A percentile compares a stretch with the other conserved stretches of the same genome.
phyloP scores from a whole-genome alignment of 1,284 basidiomycete genomes.

The Anthracocystis walkeri region DNA sequence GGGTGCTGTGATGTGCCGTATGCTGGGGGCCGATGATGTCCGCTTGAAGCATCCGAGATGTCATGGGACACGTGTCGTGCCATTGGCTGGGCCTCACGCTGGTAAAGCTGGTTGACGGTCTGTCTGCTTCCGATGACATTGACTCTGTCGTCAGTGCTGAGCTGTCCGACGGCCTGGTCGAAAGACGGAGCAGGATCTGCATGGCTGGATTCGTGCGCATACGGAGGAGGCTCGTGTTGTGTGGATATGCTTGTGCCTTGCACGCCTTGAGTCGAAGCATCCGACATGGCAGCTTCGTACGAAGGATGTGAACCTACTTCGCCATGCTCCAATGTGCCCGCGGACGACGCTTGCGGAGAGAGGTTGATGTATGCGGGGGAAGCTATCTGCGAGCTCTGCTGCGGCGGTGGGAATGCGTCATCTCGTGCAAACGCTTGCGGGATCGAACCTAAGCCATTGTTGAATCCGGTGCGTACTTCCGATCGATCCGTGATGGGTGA shows the following conservation, averaged over 20 bases:
- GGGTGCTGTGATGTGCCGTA: slow-evolving; percentile 49
- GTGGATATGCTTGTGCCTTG: too few species aligned
- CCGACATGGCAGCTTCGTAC: slow-evolving; percentile 35
- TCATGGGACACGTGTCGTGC: neutral
- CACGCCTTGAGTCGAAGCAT: neutral
- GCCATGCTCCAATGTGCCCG: slow-evolving; percentile 1
- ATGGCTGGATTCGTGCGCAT: slow-evolving; percentile 19
- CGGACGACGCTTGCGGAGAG: neutral
- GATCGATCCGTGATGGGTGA: slow-evolving; percentile 19
- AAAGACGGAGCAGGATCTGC: slow-evolving; percentile 30
- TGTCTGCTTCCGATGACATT: neutral
- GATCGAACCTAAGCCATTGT: neutral
- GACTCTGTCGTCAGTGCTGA: neutral
- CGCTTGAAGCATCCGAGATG: neutral
- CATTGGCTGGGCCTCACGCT: neutral
- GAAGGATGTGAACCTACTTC: slow-evolving; percentile 23
- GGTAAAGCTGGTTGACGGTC: neutral
- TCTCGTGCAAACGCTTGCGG: neutral
- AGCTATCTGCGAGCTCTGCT: neutral
- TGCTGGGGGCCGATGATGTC: slow-evolving; percentile 33
- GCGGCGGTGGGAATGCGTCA: neutral
- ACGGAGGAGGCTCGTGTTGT: slow-evolving; percentile 36
- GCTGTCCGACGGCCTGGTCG: slow-evolving; percentile 34
- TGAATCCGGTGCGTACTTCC: neutral
- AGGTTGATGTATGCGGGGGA: slow-evolving; percentile 11